Evolutionary conservation across 805 yeast genomes (phyloP).

Genomic region (Lipomyces orientalis): DNA sequence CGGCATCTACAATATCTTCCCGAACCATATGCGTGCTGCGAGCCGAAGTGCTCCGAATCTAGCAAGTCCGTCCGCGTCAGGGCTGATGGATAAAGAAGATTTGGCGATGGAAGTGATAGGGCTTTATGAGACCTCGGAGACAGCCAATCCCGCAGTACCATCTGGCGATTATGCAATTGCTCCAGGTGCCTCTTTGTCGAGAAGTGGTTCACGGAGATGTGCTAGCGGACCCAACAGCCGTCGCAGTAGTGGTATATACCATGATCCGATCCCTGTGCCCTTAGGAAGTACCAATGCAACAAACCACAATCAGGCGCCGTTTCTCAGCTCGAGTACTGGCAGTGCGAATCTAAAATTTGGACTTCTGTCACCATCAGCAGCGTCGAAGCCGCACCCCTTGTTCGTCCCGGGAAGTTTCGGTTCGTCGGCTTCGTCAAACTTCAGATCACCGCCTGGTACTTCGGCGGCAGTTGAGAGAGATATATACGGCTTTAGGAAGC

Average conservation of each 20-base stretch:
- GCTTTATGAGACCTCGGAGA: constrained; percentile 16
- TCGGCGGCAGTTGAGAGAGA: constrained; percentile 54
- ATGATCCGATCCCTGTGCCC: constrained; percentile 3
- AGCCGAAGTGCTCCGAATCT: constrained; percentile 20
- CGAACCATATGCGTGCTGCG: constrained; percentile 7
- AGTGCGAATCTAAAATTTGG: not conserved
- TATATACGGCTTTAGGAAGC: constrained; percentile 85
- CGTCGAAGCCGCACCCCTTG: constrained; percentile 12
- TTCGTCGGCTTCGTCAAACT: constrained; percentile 5
- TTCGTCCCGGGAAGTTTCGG: constrained; percentile 21
- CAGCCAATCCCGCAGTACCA: not conserved
- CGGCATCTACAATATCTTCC: constrained; percentile 2
- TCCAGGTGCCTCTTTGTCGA: not conserved
- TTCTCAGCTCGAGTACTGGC: constrained; percentile 5
- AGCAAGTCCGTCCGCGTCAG: not conserved
- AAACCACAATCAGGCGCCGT: not conserved
- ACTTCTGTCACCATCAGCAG: not conserved
- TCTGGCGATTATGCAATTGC: not conserved
- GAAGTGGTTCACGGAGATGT: not conserved
- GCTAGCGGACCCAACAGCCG: constrained; percentile 1
- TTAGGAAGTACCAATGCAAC: not conserved
- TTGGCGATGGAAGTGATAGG: constrained; percentile 19
- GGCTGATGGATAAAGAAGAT: constrained; percentile 11
- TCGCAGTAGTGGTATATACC: constrained; percentile 5
- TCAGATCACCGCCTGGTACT: not conserved